phyloP scores from a whole-genome alignment of 78 protist species.

The Chrysochromulina tobinii region DNA sequence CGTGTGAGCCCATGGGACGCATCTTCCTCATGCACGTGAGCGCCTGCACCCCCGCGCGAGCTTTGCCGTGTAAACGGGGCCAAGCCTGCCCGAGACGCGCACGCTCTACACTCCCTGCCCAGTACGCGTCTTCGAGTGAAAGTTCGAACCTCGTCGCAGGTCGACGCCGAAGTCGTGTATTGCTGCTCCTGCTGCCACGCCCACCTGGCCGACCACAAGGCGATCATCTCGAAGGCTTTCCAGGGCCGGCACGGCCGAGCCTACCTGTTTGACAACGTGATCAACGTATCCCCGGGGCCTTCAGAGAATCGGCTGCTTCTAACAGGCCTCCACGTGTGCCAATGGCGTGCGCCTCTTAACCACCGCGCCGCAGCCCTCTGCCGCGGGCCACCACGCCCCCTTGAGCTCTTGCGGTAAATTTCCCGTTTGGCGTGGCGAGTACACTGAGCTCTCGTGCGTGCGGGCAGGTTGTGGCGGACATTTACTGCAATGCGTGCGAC shows the following conservation, averaged over 20 bases:
- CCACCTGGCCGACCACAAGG: not conserved
- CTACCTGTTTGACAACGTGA: not conserved
- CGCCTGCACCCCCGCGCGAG: too few relatives aligned
- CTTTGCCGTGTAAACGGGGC: too few relatives aligned
- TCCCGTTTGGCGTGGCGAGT: too few relatives aligned
- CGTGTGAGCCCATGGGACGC: too few relatives aligned
- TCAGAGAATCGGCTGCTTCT: not conserved
- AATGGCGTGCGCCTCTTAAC: too few relatives aligned
- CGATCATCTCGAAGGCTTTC: not conserved
- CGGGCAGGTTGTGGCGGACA: not conserved
- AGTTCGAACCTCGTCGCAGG: not conserved
- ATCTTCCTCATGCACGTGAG: too few relatives aligned
- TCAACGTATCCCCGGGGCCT: not conserved
- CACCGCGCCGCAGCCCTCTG: too few relatives aligned
- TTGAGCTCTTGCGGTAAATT: not conserved
- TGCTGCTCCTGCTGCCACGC: not conserved
- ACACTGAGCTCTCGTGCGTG: not conserved
- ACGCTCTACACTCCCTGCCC: too few relatives aligned
- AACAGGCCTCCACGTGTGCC: not conserved
- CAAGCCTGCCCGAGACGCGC: too few relatives aligned
- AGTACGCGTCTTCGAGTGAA: too few relatives aligned
- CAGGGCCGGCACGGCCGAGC: conserved; percentile 8
- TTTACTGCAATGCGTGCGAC: conserved; percentile 2
- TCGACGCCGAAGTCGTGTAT: not conserved
- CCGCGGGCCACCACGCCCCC: not conserved